Evolutionary conservation across 2,329 filamentous ascomycete genomes (phyloP).

Genomic region (Ophiostoma triangulosporum): DNA sequence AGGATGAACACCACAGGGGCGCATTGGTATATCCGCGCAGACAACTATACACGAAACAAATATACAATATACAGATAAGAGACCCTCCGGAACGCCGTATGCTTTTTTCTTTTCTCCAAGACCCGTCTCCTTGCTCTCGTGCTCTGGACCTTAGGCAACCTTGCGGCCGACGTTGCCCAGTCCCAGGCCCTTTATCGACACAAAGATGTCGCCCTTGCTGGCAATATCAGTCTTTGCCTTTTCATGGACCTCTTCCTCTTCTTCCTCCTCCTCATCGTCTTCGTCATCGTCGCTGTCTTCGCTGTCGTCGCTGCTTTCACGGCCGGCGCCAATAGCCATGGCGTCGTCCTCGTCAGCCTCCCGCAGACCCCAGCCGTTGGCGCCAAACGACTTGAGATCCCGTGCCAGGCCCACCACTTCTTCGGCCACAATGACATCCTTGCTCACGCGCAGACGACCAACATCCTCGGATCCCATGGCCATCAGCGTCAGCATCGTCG

Average conservation of each 20-base stretch:
- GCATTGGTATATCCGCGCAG: background rate
- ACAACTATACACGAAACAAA: background rate
- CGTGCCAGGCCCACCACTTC: constrained; percentile 67
- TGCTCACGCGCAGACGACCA: constrained; percentile 68
- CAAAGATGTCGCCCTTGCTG: constrained; percentile 48
- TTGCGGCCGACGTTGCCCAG: constrained; percentile 94
- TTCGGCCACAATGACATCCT: constrained; percentile 69
- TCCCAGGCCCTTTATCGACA: constrained; percentile 85
- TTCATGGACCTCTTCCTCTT: background rate
- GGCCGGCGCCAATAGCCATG: constrained; percentile 45
- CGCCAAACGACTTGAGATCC: constrained; percentile 79
- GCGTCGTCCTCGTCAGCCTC: constrained; percentile 53
- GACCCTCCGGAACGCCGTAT: constrained; percentile 3
- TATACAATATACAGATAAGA: constrained; percentile 6
- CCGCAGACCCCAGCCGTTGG: constrained; percentile 79
- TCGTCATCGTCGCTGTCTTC: constrained; percentile 39
- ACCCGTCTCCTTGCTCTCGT: background rate
- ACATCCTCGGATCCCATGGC: constrained; percentile 97
- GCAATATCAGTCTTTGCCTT: constrained; percentile 20
- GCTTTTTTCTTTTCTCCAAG: constrained; percentile 4
- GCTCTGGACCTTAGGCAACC: constrained; percentile 32
- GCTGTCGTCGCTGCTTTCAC: constrained; percentile 48
- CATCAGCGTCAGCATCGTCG: constrained; percentile 77
- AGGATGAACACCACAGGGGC: no score
- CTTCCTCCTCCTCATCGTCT: constrained; percentile 39